Evolutionary conservation across 345 rosid genomes (phyloP).

Genomic region (Pistacia atlantica): DNA sequence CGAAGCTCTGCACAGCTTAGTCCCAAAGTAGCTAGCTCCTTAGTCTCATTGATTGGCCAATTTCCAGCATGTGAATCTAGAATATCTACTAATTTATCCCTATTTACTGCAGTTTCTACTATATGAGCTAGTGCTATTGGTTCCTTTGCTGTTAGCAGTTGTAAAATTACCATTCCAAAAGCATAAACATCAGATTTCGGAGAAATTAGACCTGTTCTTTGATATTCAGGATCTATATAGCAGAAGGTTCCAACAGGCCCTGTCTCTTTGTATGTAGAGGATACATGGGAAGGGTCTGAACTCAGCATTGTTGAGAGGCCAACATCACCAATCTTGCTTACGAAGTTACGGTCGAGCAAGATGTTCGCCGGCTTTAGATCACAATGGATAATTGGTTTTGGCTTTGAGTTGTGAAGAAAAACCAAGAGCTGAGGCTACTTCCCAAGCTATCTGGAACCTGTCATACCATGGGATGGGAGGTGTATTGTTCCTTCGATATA

Average conservation of each 20-base stretch:
- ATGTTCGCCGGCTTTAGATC: constrained; percentile 93
- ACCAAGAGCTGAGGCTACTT: constrained; percentile 78
- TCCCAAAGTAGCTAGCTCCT: constrained; percentile 66
- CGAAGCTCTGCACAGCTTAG: constrained; percentile 76
- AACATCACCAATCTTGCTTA: constrained; percentile 93
- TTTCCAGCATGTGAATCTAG: constrained; percentile 71
- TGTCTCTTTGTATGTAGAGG: constrained; percentile 51
- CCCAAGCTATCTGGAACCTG: constrained; percentile 82
- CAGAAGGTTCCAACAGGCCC: constrained; percentile 79
- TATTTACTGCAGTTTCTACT: constrained; percentile 62
- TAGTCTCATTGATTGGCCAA: constrained; percentile 81
- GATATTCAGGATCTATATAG: constrained; percentile 93
- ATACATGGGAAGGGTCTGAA: constrained; percentile 34
- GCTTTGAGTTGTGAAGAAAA: constrained; percentile 83
- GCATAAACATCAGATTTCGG: constrained; percentile 84
- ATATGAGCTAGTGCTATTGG: constrained; percentile 67
- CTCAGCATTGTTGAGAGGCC: constrained; percentile 73
- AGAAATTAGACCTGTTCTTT: constrained; percentile 74
- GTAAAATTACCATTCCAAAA: constrained; percentile 77
- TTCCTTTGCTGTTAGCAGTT: constrained; percentile 76
- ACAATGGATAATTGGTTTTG: constrained; percentile 77
- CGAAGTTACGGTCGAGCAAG: constrained; percentile 71
- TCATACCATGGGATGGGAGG: constrained; percentile 81
- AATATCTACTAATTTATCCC: constrained; percentile 41
- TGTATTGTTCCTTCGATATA: constrained; percentile 44